Conservation (phyloP, 345 rosid genomes). For the Melastoma malabathricum region DNA sequence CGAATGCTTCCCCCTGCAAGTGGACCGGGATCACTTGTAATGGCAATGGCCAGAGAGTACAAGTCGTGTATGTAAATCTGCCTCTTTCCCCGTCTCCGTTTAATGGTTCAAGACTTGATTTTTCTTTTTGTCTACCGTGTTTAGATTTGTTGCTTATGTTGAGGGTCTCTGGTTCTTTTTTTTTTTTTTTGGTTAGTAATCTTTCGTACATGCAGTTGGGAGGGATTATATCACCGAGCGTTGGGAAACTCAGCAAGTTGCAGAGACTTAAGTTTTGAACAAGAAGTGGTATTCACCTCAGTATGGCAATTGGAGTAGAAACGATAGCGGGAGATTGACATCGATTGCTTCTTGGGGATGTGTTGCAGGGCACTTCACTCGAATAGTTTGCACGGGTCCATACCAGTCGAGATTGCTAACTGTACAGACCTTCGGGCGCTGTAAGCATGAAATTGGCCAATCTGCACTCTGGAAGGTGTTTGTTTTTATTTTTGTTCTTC, state of each 20-base stretch:
- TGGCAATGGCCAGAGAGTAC: slow-evolving; percentile 52
- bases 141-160: too few species aligned
- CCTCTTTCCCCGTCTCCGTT: neutral
- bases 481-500: neutral
- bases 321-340: slow-evolving; percentile 1
- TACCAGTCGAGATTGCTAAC: slow-evolving; percentile 66
- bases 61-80: slow-evolving; percentile 34
- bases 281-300: neutral
- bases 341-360: neutral
- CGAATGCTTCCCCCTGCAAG: slow-evolving; percentile 66
- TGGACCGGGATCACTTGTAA: slow-evolving; percentile 92
- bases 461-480: neutral
- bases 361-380: slow-evolving; percentile 69
- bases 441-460: slow-evolving; percentile 28
- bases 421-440: slow-evolving; percentile 81
- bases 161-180: neutral
- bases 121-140: neutral
- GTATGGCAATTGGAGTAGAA: slow-evolving; percentile 1
- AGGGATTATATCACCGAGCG: slow-evolving; percentile 78
- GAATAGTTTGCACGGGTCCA: slow-evolving; percentile 72
- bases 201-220: slow-evolving; percentile 83
- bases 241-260: slow-evolving; percentile 63
- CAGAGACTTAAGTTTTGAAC: slow-evolving; percentile 61
- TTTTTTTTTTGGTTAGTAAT: slow-evolving; percentile 31
- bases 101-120: neutral